Base-by-base conservation (phyloP, 75 land plant genomes). In the Picea glauca region DNA sequence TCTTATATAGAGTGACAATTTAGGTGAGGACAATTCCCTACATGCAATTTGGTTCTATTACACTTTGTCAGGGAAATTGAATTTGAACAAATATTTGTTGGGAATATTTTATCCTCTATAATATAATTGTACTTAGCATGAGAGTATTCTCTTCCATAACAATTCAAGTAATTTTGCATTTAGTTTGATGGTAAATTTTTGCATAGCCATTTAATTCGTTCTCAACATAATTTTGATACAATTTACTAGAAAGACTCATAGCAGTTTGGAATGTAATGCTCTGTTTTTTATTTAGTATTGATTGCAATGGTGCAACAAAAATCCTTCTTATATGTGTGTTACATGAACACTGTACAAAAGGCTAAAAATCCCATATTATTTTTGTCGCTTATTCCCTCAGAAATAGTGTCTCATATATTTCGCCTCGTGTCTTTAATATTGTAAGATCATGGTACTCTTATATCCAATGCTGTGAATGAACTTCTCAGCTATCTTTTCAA, bases 1-100 rank as follows among this genome's bases (percentile, higher is more conserved):
- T 1, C 40, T 14, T 66, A 33, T 18, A 33, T 12, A 4, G 6
- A 66, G 32, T 66, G 5, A 15, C 21, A 66, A 33, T 33, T 66
- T 15, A 66, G 32, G 99, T 97, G 87, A 90, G 3, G 14, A 74
- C 76, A 14, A 70, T 20, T 70, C 73, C 73, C 50, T 70, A 13
- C 21, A 11, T 40, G n/a, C 50, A 70, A 18, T 70, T 12, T 50
- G n/a, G 33, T 17, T 70, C 43, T 66, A 14, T 66, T 4, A 66
- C 3, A 14, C 40, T 66, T 66, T 18, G 9, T 8, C n/a, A 43
- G 50, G 66, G 17, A 70, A 20, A 43, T 4, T 70, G 40, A 40
- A 20, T n/a, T n/a, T 70, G 18, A 67, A 64, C 30, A 67, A 43
- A 33, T 12, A 7, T 67, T 67, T 67, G 18, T 43, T 67, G 18